Evolutionary conservation across 1,284 basidiomycete genomes (phyloP).

Genomic region (Cutaneotrichosporon sp.): DNA sequence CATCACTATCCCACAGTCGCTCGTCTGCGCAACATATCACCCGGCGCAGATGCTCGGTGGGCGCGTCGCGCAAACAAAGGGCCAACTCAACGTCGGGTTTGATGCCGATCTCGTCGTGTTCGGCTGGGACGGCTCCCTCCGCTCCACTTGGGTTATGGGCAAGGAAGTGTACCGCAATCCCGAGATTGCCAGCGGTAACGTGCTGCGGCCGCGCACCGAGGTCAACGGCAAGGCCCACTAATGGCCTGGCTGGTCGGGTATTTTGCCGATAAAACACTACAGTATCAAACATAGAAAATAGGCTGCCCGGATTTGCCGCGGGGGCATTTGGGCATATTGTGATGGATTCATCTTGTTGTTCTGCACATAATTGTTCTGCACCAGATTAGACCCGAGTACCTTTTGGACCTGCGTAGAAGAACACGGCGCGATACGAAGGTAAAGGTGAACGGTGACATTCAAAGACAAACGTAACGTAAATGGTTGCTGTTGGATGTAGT

Average conservation of each 20-base stretch:
- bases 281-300: background rate
- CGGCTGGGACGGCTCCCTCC: conserved; percentile 64
- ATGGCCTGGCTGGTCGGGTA: background rate
- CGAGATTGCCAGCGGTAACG: conserved; percentile 11
- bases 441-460: background rate
- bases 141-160: conserved; percentile 78
- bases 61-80: conserved; percentile 67
- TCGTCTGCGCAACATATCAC: conserved; percentile 78
- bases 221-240: conserved; percentile 5
- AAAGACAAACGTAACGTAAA: background rate
- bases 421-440: background rate
- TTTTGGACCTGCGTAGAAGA: background rate
- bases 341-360: conserved; percentile 1
- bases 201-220: conserved; percentile 5
- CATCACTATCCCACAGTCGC: conserved; percentile 74
- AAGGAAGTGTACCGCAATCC: conserved; percentile 61
- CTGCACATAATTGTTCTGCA: background rate
- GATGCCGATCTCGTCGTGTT: conserved; percentile 81
- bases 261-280: background rate
- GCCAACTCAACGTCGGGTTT: conserved; percentile 71
- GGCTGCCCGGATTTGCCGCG: background rate
- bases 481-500: background rate
- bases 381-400: background rate
- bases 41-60: conserved; percentile 76
- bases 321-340: background rate